phyloP scores from a whole-genome alignment of 768 basidiomycete genomes.

The Antrodiella citrinella region DNA sequence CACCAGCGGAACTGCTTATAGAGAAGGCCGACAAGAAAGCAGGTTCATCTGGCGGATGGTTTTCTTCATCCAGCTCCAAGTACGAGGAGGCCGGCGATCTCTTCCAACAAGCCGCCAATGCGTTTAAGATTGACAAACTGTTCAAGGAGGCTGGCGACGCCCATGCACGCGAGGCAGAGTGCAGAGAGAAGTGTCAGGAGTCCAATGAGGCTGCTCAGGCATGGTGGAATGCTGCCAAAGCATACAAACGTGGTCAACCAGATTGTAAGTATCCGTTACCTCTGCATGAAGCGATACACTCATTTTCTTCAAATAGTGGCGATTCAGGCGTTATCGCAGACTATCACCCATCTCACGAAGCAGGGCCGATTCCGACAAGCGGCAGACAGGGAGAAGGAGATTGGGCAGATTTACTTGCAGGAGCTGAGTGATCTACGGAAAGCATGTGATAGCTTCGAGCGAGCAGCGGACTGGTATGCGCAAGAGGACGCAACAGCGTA shows the following conservation, averaged over 20 bases:
- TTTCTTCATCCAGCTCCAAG: constrained; percentile 74
- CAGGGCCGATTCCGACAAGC: constrained; percentile 93
- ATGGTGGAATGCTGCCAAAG: constrained; percentile 97
- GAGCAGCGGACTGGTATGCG: constrained; percentile 96
- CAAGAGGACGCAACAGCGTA: constrained; percentile 96
- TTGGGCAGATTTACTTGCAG: constrained; percentile 88
- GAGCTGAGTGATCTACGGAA: constrained; percentile 71
- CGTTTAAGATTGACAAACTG: constrained; percentile 85
- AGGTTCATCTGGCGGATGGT: constrained; percentile 78
- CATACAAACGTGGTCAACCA: constrained; percentile 83
- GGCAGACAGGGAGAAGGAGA: constrained; percentile 96
- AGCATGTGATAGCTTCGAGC: constrained; percentile 85
- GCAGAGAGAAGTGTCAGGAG: constrained; percentile 83
- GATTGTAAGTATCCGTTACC: constrained; percentile 75
- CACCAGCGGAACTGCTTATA: constrained; percentile 63
- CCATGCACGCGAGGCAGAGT: constrained; percentile 91
- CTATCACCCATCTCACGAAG: constrained; percentile 75
- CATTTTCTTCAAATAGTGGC: no score
- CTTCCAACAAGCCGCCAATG: constrained; percentile 90
- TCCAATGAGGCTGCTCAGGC: constrained; percentile 93
- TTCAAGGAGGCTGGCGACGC: constrained; percentile 91
- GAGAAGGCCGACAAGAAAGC: constrained; percentile 94
- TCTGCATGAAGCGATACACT: not conserved
- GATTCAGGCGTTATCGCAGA: constrained; percentile 76
- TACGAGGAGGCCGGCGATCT: constrained; percentile 95